Conservation (phyloP, 805 yeast species). For the Brettanomyces bruxellensis region DNA sequence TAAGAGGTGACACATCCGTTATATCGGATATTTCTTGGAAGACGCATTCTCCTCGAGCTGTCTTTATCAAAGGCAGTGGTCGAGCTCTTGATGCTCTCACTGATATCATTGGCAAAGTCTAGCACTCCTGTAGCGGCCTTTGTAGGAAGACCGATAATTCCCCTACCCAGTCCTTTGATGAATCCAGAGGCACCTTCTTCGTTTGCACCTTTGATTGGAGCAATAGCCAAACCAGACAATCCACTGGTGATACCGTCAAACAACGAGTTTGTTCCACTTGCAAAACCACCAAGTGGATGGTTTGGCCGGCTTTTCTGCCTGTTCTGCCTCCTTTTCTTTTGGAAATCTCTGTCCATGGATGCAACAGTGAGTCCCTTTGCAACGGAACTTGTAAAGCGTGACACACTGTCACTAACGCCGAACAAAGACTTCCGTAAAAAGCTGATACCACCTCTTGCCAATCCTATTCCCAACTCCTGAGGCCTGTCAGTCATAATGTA, state of each 20-base stretch:
- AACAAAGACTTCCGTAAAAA: conserved; percentile 91
- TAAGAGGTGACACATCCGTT: conserved; percentile 72
- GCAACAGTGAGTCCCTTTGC: conserved; percentile 92
- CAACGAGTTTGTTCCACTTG: conserved; percentile 82
- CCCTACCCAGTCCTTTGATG: conserved; percentile 88
- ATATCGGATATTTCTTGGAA: conserved; percentile 67
- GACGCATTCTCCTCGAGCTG: conserved; percentile 66
- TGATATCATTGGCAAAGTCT: conserved; percentile 84
- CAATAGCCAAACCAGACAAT: conserved; percentile 78
- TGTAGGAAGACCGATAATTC: conserved; percentile 91
- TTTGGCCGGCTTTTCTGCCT: conserved; percentile 72
- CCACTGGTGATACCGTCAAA: conserved; percentile 85
- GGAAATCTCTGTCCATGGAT: conserved; percentile 79
- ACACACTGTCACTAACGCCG: conserved; percentile 89
- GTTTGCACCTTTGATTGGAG: conserved; percentile 87
- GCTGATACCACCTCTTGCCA: conserved; percentile 93
- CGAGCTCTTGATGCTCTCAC: conserved; percentile 90
- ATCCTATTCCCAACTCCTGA: conserved; percentile 87
- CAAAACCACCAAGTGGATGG: conserved; percentile 77
- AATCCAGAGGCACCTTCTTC: conserved; percentile 87
- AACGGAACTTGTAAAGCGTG: conserved; percentile 86
- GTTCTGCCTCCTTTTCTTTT: conserved; percentile 71
- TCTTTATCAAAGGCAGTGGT: conserved; percentile 83
- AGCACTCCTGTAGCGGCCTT: conserved; percentile 93
- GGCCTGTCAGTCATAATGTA: conserved; percentile 91